Evolutionary conservation across 2,329 filamentous ascomycete species (phyloP).

Genomic region (Sporothrix euskadiensis): DNA sequence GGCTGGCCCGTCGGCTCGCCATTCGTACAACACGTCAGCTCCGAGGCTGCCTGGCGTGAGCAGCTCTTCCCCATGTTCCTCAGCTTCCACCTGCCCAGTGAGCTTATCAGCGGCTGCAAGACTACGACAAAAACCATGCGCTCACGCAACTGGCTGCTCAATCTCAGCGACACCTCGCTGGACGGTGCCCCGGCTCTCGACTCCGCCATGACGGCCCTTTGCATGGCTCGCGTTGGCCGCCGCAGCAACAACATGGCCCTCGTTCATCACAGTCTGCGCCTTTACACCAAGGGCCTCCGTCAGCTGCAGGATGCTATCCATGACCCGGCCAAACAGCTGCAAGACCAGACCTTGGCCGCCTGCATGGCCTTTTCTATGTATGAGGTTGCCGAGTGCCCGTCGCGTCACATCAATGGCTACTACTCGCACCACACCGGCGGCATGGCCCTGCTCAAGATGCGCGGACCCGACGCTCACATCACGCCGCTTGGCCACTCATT

Average conservation of each 20-base stretch:
- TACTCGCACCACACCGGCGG: constrained; percentile 33
- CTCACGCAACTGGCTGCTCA: constrained; percentile 32
- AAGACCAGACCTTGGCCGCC: constrained; percentile 33
- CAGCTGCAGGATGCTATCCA: constrained; percentile 30
- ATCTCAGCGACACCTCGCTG: constrained; percentile 26
- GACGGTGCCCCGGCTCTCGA: constrained; percentile 28
- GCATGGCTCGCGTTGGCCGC: constrained; percentile 31
- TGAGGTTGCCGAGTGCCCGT: constrained; percentile 35
- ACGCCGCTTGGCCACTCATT: constrained; percentile 32
- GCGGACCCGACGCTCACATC: constrained; percentile 31
- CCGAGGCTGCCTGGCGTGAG: constrained; percentile 30
- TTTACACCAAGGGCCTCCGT: constrained; percentile 30
- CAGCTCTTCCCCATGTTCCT: constrained; percentile 32
- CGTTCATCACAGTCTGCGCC: constrained; percentile 29
- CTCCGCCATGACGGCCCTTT: constrained; percentile 27
- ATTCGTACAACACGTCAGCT: not conserved
- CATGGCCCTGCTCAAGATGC: constrained; percentile 32
- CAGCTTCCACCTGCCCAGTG: constrained; percentile 27
- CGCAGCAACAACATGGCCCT: constrained; percentile 23
- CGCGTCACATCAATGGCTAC: constrained; percentile 28
- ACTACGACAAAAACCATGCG: not conserved
- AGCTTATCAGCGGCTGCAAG: constrained; percentile 20
- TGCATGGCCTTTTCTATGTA: constrained; percentile 33
- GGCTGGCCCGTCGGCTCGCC: not conserved
- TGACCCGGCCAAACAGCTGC: constrained; percentile 17